Evolutionary conservation across 495 filamentous ascomycete species (phyloP).

Genomic region (Neurospora sp.): DNA sequence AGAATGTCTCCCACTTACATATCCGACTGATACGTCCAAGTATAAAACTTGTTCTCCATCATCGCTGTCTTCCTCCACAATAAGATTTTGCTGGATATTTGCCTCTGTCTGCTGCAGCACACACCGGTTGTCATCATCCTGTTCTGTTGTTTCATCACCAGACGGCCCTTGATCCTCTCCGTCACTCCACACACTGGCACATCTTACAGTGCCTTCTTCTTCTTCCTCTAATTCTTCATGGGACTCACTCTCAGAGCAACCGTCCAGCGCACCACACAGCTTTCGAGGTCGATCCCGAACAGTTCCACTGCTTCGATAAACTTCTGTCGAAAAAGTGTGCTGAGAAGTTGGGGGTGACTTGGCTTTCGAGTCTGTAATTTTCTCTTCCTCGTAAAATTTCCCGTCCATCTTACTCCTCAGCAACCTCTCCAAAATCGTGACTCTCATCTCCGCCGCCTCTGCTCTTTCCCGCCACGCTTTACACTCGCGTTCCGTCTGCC

Average conservation of each 20-base stretch:
- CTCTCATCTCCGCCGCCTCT: slow-evolving; percentile 37
- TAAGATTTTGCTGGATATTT: not conserved
- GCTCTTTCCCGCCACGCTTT: slow-evolving; percentile 40
- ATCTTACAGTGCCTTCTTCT: not conserved
- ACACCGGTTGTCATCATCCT: not conserved
- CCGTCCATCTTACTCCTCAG: slow-evolving; percentile 10
- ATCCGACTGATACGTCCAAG: not conserved
- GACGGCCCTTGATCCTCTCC: not conserved
- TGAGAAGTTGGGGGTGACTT: not conserved
- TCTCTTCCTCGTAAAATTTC: not conserved
- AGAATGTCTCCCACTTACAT: not conserved
- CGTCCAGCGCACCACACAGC: not conserved
- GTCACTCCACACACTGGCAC: not conserved
- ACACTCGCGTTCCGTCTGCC: slow-evolving; percentile 31
- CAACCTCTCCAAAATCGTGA: slow-evolving; percentile 27
- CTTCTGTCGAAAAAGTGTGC: not conserved
- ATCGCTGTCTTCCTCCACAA: not conserved
- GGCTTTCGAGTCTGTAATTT: not conserved
- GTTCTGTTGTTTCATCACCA: not conserved
- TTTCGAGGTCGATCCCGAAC: not conserved
- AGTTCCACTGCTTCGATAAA: not conserved
- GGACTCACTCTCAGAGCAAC: not conserved
- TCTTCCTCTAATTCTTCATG: not conserved
- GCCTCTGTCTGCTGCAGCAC: not conserved
- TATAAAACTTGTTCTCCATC: not conserved